phyloP scores from a whole-genome alignment of 2,329 filamentous ascomycete species.

The Didymella exigua region DNA sequence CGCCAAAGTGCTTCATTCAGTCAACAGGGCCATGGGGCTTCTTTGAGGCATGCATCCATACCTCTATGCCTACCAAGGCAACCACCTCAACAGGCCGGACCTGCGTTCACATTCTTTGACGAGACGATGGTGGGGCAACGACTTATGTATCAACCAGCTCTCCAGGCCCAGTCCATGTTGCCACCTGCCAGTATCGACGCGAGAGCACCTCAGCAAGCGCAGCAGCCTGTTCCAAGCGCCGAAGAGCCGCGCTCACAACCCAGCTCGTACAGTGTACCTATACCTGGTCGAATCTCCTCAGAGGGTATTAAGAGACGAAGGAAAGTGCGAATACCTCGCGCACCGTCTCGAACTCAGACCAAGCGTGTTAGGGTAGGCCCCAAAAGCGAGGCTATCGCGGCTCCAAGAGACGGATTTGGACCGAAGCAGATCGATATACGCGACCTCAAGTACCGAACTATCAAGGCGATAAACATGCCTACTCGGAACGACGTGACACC shows the following conservation, averaged over 20 bases:
- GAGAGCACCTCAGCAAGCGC: not conserved
- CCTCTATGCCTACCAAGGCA: not conserved
- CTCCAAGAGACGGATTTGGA: not conserved
- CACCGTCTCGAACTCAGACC: not conserved
- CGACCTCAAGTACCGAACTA: constrained; percentile 18
- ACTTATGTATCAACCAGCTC: not conserved
- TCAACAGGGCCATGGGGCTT: not conserved
- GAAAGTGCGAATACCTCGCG: not conserved
- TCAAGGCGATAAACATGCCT: constrained; percentile 25
- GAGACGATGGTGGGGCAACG: not conserved
- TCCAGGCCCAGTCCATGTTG: not conserved
- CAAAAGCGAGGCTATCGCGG: not conserved
- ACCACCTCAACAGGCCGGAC: not conserved
- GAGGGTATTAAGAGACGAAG: not conserved
- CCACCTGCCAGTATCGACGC: not conserved
- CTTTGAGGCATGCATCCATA: not conserved
- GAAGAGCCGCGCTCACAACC: not conserved
- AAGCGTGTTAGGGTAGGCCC: not conserved
- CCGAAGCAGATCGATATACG: not conserved
- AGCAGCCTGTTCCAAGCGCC: not conserved
- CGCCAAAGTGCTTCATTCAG: not conserved
- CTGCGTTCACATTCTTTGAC: not conserved
- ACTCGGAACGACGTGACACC: not conserved
- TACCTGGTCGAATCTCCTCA: not conserved
- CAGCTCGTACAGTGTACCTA: not conserved